Base-by-base conservation (phyloP, 805 yeast genomes). In the Kluyveromyces starmeri region DNA sequence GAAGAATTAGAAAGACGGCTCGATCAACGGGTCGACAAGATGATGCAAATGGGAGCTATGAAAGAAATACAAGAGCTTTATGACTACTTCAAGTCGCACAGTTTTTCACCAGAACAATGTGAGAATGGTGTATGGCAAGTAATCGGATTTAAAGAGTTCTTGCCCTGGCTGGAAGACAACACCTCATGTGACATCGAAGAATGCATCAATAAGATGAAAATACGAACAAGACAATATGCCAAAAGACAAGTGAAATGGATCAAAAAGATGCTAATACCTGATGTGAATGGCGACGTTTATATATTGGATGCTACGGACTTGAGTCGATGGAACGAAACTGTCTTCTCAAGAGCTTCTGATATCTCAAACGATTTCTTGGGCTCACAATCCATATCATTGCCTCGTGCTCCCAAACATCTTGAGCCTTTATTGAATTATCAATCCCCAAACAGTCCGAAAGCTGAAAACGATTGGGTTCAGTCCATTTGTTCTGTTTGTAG, bases 191-290 rank as follows among this genome's bases (percentile, higher is more conserved):
- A 47, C 11, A 68, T 70, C 34, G 51, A 51, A 4, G 62, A 59
- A 3, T 75, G 89, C 7, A 61, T 78, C 3, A 80, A 73, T 9
- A 65, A 73, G 21, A 92, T 92, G 97, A 88, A 89, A 52, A 59
- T 73, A 0, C 66, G 80, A 27, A 92, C 98, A 0, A 61, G 95
- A 36, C 82, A 79, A 48, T 92, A 92, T 56, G 95, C 97, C 1
- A 78, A 77, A 42, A 71, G 71, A 41, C 98, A 92, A 53, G 76
- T 85, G 9, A 86, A 85, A 53, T 92, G 97, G 96, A 86, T 92
- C 41, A 68, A 70, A 32, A 83, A 80, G 44, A 64, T 75, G 39
- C 58, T 92, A 10, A 67, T 78, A 0, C 73, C 76, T 0, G 86
- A 79, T 54, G 53, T 68, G 20, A 65, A 76, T 32, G 83, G 83